Evolutionary conservation across 306 rosid species (phyloP).

Genomic region (Vicia faba): DNA sequence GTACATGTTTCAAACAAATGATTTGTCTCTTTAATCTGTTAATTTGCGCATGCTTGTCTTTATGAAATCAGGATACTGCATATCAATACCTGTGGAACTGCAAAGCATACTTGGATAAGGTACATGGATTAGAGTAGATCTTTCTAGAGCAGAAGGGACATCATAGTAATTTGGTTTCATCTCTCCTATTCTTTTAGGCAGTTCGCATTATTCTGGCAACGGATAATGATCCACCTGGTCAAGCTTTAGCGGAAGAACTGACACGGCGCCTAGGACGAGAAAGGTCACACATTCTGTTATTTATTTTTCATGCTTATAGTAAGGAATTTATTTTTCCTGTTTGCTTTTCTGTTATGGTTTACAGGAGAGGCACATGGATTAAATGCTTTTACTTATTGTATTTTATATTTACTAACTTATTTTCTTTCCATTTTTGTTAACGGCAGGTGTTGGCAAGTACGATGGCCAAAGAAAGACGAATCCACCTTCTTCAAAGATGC

Average conservation of each 20-base stretch:
- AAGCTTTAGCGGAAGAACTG: conserved; percentile 54
- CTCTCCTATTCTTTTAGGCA: conserved; percentile 37
- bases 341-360: conserved; percentile 18
- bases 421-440: neutral
- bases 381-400: conserved; percentile 6
- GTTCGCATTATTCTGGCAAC: conserved; percentile 53
- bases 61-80: conserved; percentile 67
- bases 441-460: conserved; percentile 50
- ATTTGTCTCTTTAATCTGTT: conserved; percentile 31
- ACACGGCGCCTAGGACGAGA: conserved; percentile 54
- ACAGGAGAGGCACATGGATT: conserved; percentile 18
- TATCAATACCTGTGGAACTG: conserved; percentile 77
- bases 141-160: conserved; percentile 17
- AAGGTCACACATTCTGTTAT: conserved; percentile 40
- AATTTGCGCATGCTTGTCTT: conserved; percentile 35
- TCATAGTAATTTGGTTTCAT: conserved; percentile 8
- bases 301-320: conserved; percentile 1
- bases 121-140: conserved; percentile 34
- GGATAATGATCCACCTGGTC: conserved; percentile 55
- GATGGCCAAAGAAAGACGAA: conserved; percentile 56
- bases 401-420: neutral
- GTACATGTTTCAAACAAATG: conserved; percentile 2
- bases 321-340: no score
- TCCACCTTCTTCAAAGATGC: conserved; percentile 52
- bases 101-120: conserved; percentile 77